Evolutionary conservation across 768 basidiomycete species (phyloP).

Genomic region (Panaeolus papilionaceus): DNA sequence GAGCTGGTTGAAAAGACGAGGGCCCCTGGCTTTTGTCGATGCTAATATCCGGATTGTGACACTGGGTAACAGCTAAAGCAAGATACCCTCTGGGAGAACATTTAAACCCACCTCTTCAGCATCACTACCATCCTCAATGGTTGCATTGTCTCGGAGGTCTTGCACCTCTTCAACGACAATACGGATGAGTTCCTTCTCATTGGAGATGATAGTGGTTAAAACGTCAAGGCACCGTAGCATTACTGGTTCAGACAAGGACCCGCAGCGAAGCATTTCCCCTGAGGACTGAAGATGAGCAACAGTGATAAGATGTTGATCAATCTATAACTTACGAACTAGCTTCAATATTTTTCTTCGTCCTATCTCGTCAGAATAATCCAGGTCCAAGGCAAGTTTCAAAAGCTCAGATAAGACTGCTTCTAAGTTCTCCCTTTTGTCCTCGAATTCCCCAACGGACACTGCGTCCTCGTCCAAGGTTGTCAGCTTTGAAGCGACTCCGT

Average conservation of each 20-base stretch:
- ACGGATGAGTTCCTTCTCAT: constrained; percentile 85
- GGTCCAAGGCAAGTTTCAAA: constrained; percentile 74
- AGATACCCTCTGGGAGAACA: neutral
- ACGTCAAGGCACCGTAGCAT: constrained; percentile 85
- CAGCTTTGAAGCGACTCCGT: constrained; percentile 28
- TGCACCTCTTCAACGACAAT: constrained; percentile 89
- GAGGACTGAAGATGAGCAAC: neutral
- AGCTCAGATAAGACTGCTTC: constrained; percentile 84
- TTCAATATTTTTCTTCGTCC: constrained; percentile 88
- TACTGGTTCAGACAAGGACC: constrained; percentile 70
- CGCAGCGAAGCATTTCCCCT: constrained; percentile 85
- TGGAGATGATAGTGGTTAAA: constrained; percentile 69
- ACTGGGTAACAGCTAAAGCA: constrained; percentile 18
- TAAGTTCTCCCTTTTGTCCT: constrained; percentile 54
- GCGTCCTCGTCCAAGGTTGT: constrained; percentile 26
- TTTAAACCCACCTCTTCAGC: constrained; percentile 21
- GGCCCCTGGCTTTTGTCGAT: constrained; percentile 36
- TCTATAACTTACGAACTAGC: constrained; percentile 70
- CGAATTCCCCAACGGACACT: constrained; percentile 45
- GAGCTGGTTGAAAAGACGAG: constrained; percentile 22
- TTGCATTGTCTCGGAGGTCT: constrained; percentile 65
- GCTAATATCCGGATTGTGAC: constrained; percentile 31
- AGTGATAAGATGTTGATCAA: neutral
- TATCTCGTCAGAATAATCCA: constrained; percentile 93
- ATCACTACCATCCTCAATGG: constrained; percentile 45